Percentiles rank a stretch among this genome's conserved stretches.
Evolutionary conservation across 1,139 yeast genomes (phyloP).

Genomic region (Zhuliangozyma blackwelliae): DNA sequence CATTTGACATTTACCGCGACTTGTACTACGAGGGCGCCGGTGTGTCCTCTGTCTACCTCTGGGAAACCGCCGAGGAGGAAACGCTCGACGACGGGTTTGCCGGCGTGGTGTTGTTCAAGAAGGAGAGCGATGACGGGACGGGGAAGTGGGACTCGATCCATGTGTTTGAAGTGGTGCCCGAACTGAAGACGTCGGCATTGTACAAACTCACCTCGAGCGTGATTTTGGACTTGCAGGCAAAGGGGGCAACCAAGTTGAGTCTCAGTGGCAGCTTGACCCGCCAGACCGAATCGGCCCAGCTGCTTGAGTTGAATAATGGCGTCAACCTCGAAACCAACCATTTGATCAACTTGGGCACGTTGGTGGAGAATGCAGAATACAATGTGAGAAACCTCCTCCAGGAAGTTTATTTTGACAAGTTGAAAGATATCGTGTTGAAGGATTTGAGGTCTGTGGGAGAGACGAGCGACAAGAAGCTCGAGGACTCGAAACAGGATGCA

Average conservation of each 20-base stretch:
- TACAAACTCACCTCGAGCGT: conserved; percentile 87
- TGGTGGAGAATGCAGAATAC: conserved; percentile 86
- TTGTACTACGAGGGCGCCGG: conserved; percentile 91
- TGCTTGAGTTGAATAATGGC: conserved; percentile 34
- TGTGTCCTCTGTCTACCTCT: conserved; percentile 80
- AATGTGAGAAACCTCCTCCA: conserved; percentile 83
- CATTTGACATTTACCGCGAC: conserved; percentile 90
- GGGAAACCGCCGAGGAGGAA: conserved; percentile 69
- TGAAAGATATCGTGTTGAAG: conserved; percentile 69
- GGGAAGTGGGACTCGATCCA: conserved; percentile 92
- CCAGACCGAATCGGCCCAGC: conserved; percentile 56
- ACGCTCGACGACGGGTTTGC: conserved; percentile 58
- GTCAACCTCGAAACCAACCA: conserved; percentile 55
- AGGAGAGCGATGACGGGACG: conserved; percentile 47
- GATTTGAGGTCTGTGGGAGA: conserved; percentile 62
- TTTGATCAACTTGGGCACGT: conserved; percentile 76
- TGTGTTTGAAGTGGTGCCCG: conserved; percentile 72
- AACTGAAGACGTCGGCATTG: conserved; percentile 41
- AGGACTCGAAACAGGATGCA: conserved; percentile 43
- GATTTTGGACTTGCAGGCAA: conserved; percentile 57
- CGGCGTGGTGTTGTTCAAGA: conserved; percentile 85
- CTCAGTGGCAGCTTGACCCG: conserved; percentile 85
- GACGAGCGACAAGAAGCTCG: conserved; percentile 33
- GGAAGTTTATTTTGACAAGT: conserved; percentile 93
- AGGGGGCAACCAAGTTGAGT: conserved; percentile 30